Percentiles rank a stretch among this genome's conserved stretches.
Evolutionary conservation across 1,139 yeast species (phyloP).

Genomic region (Tardiomyces blankii): DNA sequence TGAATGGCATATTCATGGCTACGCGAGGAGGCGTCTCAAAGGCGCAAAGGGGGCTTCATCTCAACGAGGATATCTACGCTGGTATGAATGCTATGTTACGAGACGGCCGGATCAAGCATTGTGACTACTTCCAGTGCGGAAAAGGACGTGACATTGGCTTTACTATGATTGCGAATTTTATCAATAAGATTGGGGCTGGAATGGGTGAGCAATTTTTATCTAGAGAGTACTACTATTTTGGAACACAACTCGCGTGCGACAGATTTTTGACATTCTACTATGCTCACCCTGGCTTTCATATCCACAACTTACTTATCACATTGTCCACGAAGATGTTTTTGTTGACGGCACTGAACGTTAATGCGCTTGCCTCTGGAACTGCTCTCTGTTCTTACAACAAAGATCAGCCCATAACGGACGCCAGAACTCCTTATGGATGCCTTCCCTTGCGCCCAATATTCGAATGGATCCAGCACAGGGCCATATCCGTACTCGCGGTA

Average conservation of each 20-base stretch:
- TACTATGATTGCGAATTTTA: constrained; percentile 71
- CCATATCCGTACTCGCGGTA: constrained; percentile 70
- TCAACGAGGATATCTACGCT: constrained; percentile 86
- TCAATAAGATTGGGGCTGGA: constrained; percentile 86
- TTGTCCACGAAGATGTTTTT: constrained; percentile 64
- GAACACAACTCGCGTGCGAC: constrained; percentile 70
- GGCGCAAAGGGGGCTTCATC: constrained; percentile 76
- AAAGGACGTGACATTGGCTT: constrained; percentile 87
- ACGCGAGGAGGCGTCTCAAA: constrained; percentile 88
- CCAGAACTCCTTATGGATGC: constrained; percentile 40
- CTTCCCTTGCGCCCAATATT: constrained; percentile 62
- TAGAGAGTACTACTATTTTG: constrained; percentile 72
- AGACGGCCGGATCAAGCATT: constrained; percentile 80
- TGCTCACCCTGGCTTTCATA: constrained; percentile 87
- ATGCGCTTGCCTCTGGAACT: constrained; percentile 33
- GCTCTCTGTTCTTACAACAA: constrained; percentile 41
- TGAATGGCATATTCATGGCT: constrained; percentile 76
- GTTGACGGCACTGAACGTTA: constrained; percentile 55
- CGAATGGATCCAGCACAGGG: constrained; percentile 73
- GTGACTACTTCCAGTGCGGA: constrained; percentile 85
- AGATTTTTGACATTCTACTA: constrained; percentile 75
- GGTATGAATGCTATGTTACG: constrained; percentile 76
- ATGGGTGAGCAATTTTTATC: constrained; percentile 93
- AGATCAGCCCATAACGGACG: constrained; percentile 14
- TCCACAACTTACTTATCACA: constrained; percentile 70